phyloP scores from a whole-genome alignment of 2,329 filamentous ascomycete species.

The Hypoxylon sp. region DNA sequence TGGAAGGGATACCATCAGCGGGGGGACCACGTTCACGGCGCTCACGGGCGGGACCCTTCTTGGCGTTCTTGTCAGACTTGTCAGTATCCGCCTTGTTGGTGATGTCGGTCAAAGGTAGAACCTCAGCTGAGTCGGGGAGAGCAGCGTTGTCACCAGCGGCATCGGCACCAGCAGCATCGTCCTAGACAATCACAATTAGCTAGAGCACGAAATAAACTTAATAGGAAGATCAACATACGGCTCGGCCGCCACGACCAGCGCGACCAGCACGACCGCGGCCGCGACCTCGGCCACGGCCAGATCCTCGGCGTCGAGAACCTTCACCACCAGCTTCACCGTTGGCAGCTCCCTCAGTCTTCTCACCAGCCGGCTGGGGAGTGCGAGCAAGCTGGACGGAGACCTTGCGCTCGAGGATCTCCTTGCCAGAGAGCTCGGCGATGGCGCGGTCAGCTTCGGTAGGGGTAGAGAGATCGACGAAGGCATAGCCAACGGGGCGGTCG shows the following conservation, averaged over 20 bases:
- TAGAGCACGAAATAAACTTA: conserved; percentile 11
- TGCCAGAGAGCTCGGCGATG: conserved; percentile 93
- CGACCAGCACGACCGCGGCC: conserved; percentile 71
- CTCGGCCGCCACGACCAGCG: conserved; percentile 67
- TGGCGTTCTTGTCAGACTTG: conserved; percentile 45
- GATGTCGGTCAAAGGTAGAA: conserved; percentile 63
- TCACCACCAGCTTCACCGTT: conserved; percentile 80
- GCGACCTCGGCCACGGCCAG: conserved; percentile 72
- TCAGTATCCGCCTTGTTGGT: conserved; percentile 57
- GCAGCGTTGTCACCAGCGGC: conserved; percentile 58
- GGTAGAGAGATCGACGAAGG: conserved; percentile 97
- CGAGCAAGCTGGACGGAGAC: conserved; percentile 98
- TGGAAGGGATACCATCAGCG: conserved; percentile 95
- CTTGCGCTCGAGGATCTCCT: conserved; percentile 98
- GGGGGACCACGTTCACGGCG: conserved; percentile 88
- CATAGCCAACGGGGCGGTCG: conserved; percentile 97
- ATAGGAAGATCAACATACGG: conserved; percentile 52
- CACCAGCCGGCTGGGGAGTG: conserved; percentile 87
- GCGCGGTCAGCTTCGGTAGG: conserved; percentile 94
- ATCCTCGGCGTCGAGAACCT: conserved; percentile 68
- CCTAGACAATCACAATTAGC: conserved; percentile 51
- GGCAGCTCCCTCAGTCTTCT: conserved; percentile 73
- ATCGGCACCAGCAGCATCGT: conserved; percentile 54
- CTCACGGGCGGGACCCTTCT: conserved; percentile 65
- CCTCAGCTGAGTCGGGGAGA: conserved; percentile 61